Percentiles rank a stretch among this genome's conserved stretches.
These are phyloP conservation scores for Fusarium kyushuense DNA, from an alignment of 2,329 filamentous ascomycete species.

Conservation along the genomic window DNA sequence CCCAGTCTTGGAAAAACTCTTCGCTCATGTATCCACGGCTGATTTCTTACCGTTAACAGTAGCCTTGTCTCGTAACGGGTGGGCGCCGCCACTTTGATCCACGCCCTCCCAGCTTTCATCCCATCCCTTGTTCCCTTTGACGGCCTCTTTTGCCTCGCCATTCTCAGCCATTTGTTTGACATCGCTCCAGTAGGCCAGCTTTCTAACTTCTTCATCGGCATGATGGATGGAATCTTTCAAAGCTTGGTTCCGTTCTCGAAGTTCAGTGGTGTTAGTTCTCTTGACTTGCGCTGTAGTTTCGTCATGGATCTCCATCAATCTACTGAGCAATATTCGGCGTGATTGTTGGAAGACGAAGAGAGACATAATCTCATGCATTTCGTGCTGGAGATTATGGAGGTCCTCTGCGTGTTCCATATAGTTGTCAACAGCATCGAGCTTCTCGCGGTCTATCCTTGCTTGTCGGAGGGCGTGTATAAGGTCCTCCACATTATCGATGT, in stretches of 20 bases:
- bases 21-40: constrained; percentile 1
- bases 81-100: constrained; percentile 64
- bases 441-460: constrained; percentile 89
- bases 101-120: constrained; percentile 63
- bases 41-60: constrained; percentile 42
- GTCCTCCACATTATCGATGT: constrained; percentile 72
- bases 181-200: constrained; percentile 89
- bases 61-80: constrained; percentile 47
- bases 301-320: constrained; percentile 71
- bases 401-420: constrained; percentile 87
- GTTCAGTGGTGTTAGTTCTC: constrained; percentile 52
- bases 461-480: constrained; percentile 76
- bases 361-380: constrained; percentile 88
- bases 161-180: constrained; percentile 74
- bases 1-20: background rate
- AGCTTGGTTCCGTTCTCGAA: constrained; percentile 68
- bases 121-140: constrained; percentile 54
- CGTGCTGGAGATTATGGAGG: constrained; percentile 77
- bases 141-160: constrained; percentile 61
- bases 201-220: constrained; percentile 83
- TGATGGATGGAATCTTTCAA: constrained; percentile 80
- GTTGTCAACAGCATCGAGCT: constrained; percentile 82
- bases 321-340: constrained; percentile 78
- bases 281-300: constrained; percentile 57
- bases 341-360: constrained; percentile 92